Percentiles rank a stretch among this genome's conserved stretches.
Conservation (phyloP, 2,329 filamentous ascomycete species). For the Phialocephala sp. region DNA sequence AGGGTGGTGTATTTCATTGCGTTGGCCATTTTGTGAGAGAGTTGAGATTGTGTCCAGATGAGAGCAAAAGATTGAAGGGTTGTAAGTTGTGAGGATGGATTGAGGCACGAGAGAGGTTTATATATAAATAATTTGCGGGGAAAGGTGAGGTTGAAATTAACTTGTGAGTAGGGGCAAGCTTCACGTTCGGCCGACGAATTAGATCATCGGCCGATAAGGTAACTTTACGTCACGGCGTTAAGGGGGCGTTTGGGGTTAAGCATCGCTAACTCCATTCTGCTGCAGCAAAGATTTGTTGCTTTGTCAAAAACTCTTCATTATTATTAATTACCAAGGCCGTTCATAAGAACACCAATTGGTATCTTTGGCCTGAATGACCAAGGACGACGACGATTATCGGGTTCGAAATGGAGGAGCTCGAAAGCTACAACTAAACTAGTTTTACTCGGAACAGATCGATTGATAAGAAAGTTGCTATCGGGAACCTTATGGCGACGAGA, state of each 20-base stretch:
- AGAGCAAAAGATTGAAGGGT: background rate
- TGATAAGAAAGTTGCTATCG: too few species aligned
- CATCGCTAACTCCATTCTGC: too few species aligned
- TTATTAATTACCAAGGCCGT: too few species aligned
- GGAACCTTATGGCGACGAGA: too few species aligned
- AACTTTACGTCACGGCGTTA: background rate
- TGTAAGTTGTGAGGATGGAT: background rate
- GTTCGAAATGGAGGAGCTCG: too few species aligned
- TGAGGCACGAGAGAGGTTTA: background rate
- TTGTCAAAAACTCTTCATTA: too few species aligned
- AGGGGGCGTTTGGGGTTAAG: background rate
- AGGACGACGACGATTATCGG: too few species aligned
- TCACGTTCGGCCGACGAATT: background rate
- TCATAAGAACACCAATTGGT: too few species aligned
- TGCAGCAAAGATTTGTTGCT: too few species aligned
- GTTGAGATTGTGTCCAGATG: background rate
- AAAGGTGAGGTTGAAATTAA: slow-evolving; percentile 3
- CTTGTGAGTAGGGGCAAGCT: background rate
- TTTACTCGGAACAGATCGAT: too few species aligned
- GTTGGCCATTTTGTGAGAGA: background rate
- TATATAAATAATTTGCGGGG: background rate
- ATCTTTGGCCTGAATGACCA: too few species aligned
- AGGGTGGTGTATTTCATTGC: slow-evolving; percentile 28
- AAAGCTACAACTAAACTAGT: too few species aligned
- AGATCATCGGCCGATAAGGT: background rate